Base-by-base conservation (phyloP, 2,329 filamentous ascomycete species). In the Penicillium sp. region DNA sequence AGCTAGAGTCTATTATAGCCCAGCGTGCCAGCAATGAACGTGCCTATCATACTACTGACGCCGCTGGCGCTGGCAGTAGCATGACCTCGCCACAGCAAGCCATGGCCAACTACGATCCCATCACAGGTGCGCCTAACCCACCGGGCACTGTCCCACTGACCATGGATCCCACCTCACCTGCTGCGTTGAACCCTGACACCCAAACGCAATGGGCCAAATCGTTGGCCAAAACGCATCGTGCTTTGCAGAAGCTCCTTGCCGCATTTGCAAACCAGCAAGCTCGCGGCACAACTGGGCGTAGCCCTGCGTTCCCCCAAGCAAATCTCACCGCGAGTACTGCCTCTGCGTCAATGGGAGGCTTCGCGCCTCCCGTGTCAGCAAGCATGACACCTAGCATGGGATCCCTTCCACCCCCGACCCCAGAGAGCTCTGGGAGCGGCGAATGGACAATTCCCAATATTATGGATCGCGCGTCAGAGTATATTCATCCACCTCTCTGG, bases 401-500 rank as follows among this genome's bases (percentile, higher is more conserved):
- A 31, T 78, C 77, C 5, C 63, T 78, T 18, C 75, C 76, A 6
- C 78, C 78, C 4, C 77, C 77, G n/a, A 81, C 79, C 0, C 78
- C 79, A 0, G 79, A 81, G 59, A 80, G 78, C 62, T 78, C 77
- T n/a, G 75, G 72, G 27, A 79, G 78, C 57, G 72, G 76, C 22
- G 78, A 81, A 58, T 81, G 78, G 79, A 74, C 75, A 49, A 74
- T 77, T 37, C 77, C 76, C 3, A 80, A 77, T 58, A 67, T 81
- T n/a, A 56, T 79, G 13, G 78, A 80, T 58, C 72, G 78, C 14
- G 78, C 78, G 37, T 70, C 75, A n/a, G 78, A 81, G 66, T 81
- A 80, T 63, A 79, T 81, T 11, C 78, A 80, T 58, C 78, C 79
- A 16, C 78, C 78, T 2, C 65, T 81, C 13, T 81, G 79, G 79